Evolutionary conservation across 208 protist species (phyloP).

Genomic region (Leishmania gerbilli): DNA sequence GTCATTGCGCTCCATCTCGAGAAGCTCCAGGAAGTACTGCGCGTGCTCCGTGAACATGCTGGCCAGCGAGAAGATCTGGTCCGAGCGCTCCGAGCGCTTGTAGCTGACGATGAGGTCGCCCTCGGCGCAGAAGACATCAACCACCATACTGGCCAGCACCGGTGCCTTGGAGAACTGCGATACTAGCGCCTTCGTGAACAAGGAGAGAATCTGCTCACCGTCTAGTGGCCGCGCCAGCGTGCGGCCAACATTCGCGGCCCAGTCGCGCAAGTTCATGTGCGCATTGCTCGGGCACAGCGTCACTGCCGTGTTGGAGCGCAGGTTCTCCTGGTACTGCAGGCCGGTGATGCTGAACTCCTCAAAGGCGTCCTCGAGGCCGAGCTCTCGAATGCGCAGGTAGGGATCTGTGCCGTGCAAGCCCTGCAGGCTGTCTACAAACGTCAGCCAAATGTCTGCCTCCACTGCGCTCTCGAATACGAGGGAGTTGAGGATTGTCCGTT

Average conservation of each 20-base stretch:
- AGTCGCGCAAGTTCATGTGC: conserved; percentile 52
- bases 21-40: conserved; percentile 69
- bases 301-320: conserved; percentile 50
- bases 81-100: conserved; percentile 39
- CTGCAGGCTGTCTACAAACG: conserved; percentile 59
- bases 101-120: conserved; percentile 82
- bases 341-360: conserved; percentile 84
- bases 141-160: conserved; percentile 58
- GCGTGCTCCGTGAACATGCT: conserved; percentile 78
- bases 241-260: conserved; percentile 52
- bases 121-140: conserved; percentile 80
- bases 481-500: conserved; percentile 47
- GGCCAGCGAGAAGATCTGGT: conserved; percentile 70
- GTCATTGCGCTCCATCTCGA: conserved; percentile 73
- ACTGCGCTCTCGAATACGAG: conserved; percentile 75
- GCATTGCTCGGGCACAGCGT: conserved; percentile 51
- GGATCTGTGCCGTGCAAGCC: conserved; percentile 27
- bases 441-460: conserved; percentile 80
- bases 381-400: conserved; percentile 46
- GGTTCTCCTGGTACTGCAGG: conserved; percentile 80
- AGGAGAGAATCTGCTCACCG: conserved; percentile 48
- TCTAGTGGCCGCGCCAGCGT: conserved; percentile 25
- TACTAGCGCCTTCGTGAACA: conserved; percentile 82
- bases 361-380: conserved; percentile 76
- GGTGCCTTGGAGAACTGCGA: conserved; percentile 79